Evolutionary conservation across 768 basidiomycete genomes (phyloP), one percentile per base, ranked within the genome.

Genomic region (Royoungia palumana): DNA sequence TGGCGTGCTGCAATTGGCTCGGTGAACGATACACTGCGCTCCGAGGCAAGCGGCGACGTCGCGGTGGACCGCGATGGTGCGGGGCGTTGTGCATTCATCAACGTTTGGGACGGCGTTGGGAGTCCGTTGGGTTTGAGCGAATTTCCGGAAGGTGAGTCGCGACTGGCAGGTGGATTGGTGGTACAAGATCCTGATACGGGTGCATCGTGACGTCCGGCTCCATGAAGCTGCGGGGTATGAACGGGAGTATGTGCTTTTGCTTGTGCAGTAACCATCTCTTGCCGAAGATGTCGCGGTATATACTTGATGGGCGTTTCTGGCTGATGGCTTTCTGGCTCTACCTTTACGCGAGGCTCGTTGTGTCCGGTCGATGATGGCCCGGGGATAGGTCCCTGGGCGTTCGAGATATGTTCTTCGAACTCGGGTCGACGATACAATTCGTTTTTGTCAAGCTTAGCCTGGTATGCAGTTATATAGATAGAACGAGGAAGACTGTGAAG

Each of bases 371-470:
- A 41, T 16, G 44, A 7, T 1, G 34, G 40, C 5, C 37, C 28
- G 6, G 37, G 35, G 17, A 32, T 41, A 12, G 41, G 38, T 14
- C 22, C 36, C 11, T 53, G 49, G 1, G 44, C 13, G 1, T 65
- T 60, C 5, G 74, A 64, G 43, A 71, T 73, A 21, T 57, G 57
- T n/a, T 79, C 80, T 37, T 79, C 75, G 49, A 82, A 85, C 53
- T 89, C 86, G 6, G 85, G 83, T 13, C 83, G 75, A 35, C 87
- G 81, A 60, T 91, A 78, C 1, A 92, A 70, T 17, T 81, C 75
- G n/a, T 63, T 72, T 51, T 77, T 74, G 57, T 90, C 81, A 49
- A 92, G 79, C 63, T 85, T 90, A 11, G 75, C 72, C 85, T 88
- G 50, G 12, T 22, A 17, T 2, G 25, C 17, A 25, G 20, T 22